Percentiles rank a stretch among this genome's conserved stretches.
Conservation (phyloP, 2,329 filamentous ascomycete genomes). For the Apiospora kogelbergensis region DNA sequence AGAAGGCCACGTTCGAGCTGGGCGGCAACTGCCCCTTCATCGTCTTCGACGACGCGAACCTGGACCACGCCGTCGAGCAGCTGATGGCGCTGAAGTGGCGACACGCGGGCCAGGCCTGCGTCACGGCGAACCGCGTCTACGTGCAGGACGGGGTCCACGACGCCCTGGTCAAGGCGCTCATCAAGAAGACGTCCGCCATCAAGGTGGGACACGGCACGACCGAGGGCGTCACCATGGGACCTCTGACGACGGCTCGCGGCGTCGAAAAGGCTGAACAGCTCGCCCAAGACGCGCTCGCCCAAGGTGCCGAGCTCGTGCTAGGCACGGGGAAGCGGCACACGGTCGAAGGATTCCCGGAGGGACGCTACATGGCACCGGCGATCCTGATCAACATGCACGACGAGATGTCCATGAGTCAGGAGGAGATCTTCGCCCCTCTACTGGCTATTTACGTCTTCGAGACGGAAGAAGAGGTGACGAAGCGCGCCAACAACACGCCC, state of each 20-base stretch:
- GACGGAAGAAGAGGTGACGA: constrained; percentile 54
- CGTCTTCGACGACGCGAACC: constrained; percentile 66
- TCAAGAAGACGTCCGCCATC: constrained; percentile 49
- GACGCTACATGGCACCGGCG: constrained; percentile 68
- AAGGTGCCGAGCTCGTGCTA: constrained; percentile 63
- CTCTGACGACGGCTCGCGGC: constrained; percentile 55
- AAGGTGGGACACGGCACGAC: constrained; percentile 62
- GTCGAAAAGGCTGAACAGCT: constrained; percentile 59
- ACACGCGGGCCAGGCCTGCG: constrained; percentile 64
- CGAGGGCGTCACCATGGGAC: constrained; percentile 58
- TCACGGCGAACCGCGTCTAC: constrained; percentile 65
- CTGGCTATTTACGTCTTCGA: constrained; percentile 57
- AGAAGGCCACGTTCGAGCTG: constrained; percentile 69
- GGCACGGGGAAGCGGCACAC: constrained; percentile 55
- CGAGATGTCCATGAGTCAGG: constrained; percentile 47
- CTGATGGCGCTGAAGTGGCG: constrained; percentile 39
- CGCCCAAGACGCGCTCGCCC: constrained; percentile 62
- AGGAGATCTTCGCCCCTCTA: constrained; percentile 61
- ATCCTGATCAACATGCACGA: constrained; percentile 49
- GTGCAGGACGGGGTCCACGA: constrained; percentile 64
- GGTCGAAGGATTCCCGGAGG: constrained; percentile 25
- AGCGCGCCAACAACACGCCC: constrained; percentile 54
- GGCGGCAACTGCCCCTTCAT: constrained; percentile 71
- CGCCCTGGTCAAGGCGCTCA: constrained; percentile 55
- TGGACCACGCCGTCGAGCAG: constrained; percentile 57